A percentile compares a stretch with the other conserved stretches of the same genome.
phyloP scores from a whole-genome alignment of 2,329 filamentous ascomycete species.

The Dothiorella sarmentorum region DNA sequence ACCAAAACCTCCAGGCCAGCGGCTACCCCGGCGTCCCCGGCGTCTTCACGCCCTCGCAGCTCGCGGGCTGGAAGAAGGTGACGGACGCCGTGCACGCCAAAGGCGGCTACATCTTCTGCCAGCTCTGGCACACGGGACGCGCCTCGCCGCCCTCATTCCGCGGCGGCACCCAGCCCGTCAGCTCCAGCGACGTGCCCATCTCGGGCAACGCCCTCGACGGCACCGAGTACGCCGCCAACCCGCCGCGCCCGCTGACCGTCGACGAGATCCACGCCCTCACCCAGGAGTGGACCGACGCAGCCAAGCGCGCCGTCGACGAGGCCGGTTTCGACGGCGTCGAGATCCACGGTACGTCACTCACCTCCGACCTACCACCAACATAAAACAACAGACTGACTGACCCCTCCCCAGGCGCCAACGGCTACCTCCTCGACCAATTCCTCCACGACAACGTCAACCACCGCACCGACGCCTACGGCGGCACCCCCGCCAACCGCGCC shows the following conservation, averaged over 20 bases:
- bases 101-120: constrained; percentile 32
- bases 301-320: constrained; percentile 34
- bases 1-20: constrained; percentile 23
- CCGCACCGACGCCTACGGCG: constrained; percentile 33
- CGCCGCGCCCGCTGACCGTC: constrained; percentile 34
- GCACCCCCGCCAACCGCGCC: constrained; percentile 30
- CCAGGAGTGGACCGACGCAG: constrained; percentile 38
- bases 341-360: constrained; percentile 31
- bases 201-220: constrained; percentile 40
- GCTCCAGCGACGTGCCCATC: constrained; percentile 34
- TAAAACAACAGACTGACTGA: no score
- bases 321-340: constrained; percentile 41
- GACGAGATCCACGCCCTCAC: constrained; percentile 40
- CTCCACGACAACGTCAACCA: constrained; percentile 47
- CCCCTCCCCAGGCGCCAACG: no score
- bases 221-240: constrained; percentile 28
- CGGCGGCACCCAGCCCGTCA: constrained; percentile 28
- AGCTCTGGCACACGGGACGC: constrained; percentile 28
- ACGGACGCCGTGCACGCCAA: constrained; percentile 34
- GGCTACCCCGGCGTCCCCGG: constrained; percentile 32
- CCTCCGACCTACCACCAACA: no score
- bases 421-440: constrained; percentile 66
- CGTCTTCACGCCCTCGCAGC: constrained; percentile 30
- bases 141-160: constrained; percentile 39
- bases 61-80: constrained; percentile 33